Conservation (phyloP, 768 basidiomycete genomes). For the Hygrocybe punicea region DNA sequence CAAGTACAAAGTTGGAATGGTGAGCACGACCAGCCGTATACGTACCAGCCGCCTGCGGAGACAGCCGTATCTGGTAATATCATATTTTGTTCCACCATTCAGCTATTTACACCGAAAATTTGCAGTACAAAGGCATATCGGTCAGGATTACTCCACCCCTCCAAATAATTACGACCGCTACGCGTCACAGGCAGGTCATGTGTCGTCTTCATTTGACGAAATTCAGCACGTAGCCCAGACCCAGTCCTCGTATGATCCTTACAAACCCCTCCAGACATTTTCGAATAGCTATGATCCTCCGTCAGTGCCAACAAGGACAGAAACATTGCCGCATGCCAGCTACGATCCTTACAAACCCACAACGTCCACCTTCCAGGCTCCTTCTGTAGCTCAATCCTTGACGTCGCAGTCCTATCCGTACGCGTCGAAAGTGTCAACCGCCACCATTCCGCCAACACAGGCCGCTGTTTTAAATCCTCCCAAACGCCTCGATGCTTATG, state of each 20-base stretch:
- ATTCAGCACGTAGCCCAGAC: slow-evolving; percentile 16
- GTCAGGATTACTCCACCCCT: slow-evolving; percentile 8
- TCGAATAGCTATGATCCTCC: slow-evolving; percentile 3
- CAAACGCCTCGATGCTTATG: slow-evolving; percentile 68
- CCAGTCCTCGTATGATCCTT: slow-evolving; percentile 10
- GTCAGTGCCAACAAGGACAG: slow-evolving; percentile 6
- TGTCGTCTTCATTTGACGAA: slow-evolving; percentile 22
- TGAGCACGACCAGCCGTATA: slow-evolving; percentile 24
- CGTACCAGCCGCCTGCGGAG: slow-evolving; percentile 19
- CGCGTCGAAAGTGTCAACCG: slow-evolving; percentile 5
- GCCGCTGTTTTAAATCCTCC: slow-evolving; percentile 54
- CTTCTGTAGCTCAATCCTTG: slow-evolving; percentile 15
- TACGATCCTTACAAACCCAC: slow-evolving; percentile 29
- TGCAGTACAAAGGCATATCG: background rate
- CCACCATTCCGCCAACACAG: slow-evolving; percentile 32
- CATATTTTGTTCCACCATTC: background rate
- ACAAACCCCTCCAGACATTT: slow-evolving; percentile 3
- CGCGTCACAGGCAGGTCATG: slow-evolving; percentile 26
- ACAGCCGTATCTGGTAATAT: background rate
- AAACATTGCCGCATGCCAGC: slow-evolving; percentile 16
- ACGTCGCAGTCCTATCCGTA: slow-evolving; percentile 15
- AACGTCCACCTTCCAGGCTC: slow-evolving; percentile 15
- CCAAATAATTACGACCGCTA: slow-evolving; percentile 35
- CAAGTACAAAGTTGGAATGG: slow-evolving; percentile 30
- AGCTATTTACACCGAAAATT: background rate